Percentiles rank a stretch among this genome's conserved stretches.
These are phyloP conservation scores for Collybiopsis confluens DNA, from an alignment of 768 basidiomycete species.

Conservation along the genomic window DNA sequence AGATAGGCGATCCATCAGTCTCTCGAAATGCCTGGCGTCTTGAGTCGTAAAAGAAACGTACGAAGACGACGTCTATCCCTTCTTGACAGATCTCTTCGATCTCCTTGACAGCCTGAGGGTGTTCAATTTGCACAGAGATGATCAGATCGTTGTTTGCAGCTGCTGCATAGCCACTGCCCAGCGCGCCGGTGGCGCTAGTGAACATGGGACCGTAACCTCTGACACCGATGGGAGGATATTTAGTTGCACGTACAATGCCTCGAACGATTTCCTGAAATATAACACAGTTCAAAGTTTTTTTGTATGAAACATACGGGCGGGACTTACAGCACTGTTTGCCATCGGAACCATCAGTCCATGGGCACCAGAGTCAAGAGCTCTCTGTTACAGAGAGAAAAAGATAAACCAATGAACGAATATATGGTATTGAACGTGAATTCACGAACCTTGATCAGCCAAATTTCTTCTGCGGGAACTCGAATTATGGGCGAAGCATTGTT, in stretches of 20 bases:
- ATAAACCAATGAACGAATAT: neutral
- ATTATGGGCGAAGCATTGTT: slow-evolving; percentile 40
- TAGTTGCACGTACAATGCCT: slow-evolving; percentile 17
- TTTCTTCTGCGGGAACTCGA: slow-evolving; percentile 44
- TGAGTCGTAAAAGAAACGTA: no score
- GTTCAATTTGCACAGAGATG: slow-evolving; percentile 20
- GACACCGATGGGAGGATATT: slow-evolving; percentile 19
- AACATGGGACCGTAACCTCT: slow-evolving; percentile 22
- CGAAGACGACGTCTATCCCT: slow-evolving; percentile 21
- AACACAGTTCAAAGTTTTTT: neutral
- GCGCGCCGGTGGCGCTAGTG: slow-evolving; percentile 19
- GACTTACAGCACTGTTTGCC: slow-evolving; percentile 19
- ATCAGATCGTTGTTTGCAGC: slow-evolving; percentile 15
- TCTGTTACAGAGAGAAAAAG: slow-evolving; percentile 11
- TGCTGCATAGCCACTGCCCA: slow-evolving; percentile 14
- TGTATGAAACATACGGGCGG: neutral
- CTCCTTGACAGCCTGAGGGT: slow-evolving; percentile 18
- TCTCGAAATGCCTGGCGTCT: no score
- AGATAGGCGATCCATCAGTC: no score
- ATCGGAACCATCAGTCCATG: slow-evolving; percentile 32
- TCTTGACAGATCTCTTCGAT: slow-evolving; percentile 20
- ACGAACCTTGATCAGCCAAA: slow-evolving; percentile 44
- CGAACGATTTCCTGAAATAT: slow-evolving; percentile 17
- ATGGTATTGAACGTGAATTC: neutral
- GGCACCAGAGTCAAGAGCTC: slow-evolving; percentile 44